Base-by-base conservation (phyloP, 495 filamentous ascomycete genomes). In the Lasiosphaeria hispida region DNA sequence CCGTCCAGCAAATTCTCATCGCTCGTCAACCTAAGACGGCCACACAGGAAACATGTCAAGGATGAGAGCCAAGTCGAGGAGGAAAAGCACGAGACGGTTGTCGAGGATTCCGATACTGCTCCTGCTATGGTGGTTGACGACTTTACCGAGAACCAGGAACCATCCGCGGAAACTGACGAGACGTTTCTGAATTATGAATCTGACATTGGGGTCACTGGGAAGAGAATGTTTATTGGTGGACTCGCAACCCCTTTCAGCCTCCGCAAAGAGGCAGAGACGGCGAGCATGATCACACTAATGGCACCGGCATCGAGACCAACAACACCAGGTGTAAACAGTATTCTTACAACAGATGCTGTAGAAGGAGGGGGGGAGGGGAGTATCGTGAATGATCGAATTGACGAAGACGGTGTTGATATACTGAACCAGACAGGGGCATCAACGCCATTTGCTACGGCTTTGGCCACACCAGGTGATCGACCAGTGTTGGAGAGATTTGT, bases 201-300 rank as follows among this genome's bases (percentile, higher is more conserved):
- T 4, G 69, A 68, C 0, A 76, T 67, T 0, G 77, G 76, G 0
- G 65, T 69, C 10, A 68, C 72, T 1, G 78, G 77, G 5, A 83
- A 79, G 65, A 61, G 81, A 2, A 70, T 77, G 2, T 72, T 75
- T 18, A 64, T 77, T 9, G 74, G 72, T 41, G 80, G 81, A 0
- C 72, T 83, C 17, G 79, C 81, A 0, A 73, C 76, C 50, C 81
- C 81, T 13, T 83, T 83, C 38, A 81, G 62, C 42, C 48, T 83
- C 49, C 42, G 55, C 17, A 74, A 73, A 41, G 76, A 81, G 33
- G 68, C 74, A 1, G 77, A 82, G 8, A 81, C 70, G 2, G 79
- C 78, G 6, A 83, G 80, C 62, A 82, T 83, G 78, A 74, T 79
- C 19, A 83, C 80, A 1, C 63, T 83, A 10, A 70, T 62, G 7